Evolutionary conservation across 148 eudicot genomes (phyloP).

Genomic region (Mesembryanthemum crystallinum): DNA sequence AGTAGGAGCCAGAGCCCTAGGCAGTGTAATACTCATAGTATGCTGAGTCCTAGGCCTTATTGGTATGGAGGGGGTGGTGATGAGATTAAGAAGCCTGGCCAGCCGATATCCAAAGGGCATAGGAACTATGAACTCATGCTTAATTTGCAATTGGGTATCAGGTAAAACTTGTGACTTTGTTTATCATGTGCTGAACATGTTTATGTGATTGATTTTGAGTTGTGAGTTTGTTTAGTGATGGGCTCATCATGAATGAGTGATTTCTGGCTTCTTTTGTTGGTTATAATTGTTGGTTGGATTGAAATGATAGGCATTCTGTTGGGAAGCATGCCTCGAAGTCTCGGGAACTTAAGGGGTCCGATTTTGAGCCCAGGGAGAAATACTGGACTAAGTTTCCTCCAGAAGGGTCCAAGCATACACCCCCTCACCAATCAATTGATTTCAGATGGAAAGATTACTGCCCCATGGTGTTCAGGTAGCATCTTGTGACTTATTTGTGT

Average conservation of each 20-base stretch:
- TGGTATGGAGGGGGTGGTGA: constrained; percentile 45
- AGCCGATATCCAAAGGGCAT: constrained; percentile 48
- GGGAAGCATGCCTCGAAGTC: constrained; percentile 66
- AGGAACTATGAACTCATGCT: constrained; percentile 74
- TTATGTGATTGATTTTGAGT: neutral
- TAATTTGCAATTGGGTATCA: constrained; percentile 64
- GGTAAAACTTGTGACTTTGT: constrained; percentile 27
- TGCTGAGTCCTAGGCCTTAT: constrained; percentile 33
- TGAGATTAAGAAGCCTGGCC: constrained; percentile 52
- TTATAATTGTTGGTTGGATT: constrained; percentile 19
- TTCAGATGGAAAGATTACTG: constrained; percentile 86
- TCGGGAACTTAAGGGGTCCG: constrained; percentile 43
- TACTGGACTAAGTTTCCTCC: constrained; percentile 65
- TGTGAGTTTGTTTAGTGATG: neutral
- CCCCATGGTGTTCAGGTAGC: constrained; percentile 75
- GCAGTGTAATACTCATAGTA: constrained; percentile 1
- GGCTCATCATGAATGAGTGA: neutral
- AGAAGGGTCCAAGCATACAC: constrained; percentile 69
- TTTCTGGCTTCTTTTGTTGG: neutral
- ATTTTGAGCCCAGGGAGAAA: constrained; percentile 60
- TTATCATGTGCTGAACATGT: neutral
- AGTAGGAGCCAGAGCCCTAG: constrained; percentile 30
- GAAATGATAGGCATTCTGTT: constrained; percentile 50
- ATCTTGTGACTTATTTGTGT: neutral
- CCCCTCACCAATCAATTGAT: constrained; percentile 77